Evolutionary conservation across 495 filamentous ascomycete species (phyloP).

Genomic region (Penicillium pancosmium): DNA sequence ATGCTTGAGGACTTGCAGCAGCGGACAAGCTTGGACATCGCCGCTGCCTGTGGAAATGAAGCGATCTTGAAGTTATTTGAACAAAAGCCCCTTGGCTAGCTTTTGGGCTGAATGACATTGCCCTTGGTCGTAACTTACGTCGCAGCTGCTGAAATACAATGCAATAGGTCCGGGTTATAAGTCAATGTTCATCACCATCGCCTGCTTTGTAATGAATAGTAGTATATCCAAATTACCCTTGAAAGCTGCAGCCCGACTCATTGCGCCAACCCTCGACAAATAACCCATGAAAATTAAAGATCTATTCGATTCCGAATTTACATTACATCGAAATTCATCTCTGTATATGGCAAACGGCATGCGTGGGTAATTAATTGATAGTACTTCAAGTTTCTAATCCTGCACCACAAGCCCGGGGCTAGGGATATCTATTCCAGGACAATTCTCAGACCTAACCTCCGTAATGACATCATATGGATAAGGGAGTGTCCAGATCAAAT

Average conservation of each 20-base stretch:
- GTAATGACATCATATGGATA: constrained; percentile 44
- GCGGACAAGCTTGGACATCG: constrained; percentile 37
- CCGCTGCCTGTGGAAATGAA: constrained; percentile 36
- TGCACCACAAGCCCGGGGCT: constrained; percentile 20
- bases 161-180: too few relatives aligned
- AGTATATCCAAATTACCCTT: too few relatives aligned
- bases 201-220: too few relatives aligned
- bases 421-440: constrained; percentile 45
- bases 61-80: constrained; percentile 37
- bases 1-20: constrained; percentile 32
- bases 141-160: not conserved
- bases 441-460: constrained; percentile 38
- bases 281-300: too few relatives aligned
- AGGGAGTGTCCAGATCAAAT: constrained; percentile 54
- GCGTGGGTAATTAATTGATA: too few relatives aligned
- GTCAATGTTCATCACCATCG: too few relatives aligned
- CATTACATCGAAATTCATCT: too few relatives aligned
- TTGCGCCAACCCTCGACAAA: too few relatives aligned
- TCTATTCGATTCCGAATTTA: too few relatives aligned
- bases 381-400: constrained; percentile 6
- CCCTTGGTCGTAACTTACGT: too few relatives aligned
- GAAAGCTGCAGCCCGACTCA: too few relatives aligned
- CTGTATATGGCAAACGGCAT: too few relatives aligned
- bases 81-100: constrained; percentile 1
- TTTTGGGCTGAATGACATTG: not conserved